Evolutionary conservation across 805 yeast genomes (phyloP), one percentile per base, ranked within the genome.

Genomic region (Yamadazyma ubonensis): DNA sequence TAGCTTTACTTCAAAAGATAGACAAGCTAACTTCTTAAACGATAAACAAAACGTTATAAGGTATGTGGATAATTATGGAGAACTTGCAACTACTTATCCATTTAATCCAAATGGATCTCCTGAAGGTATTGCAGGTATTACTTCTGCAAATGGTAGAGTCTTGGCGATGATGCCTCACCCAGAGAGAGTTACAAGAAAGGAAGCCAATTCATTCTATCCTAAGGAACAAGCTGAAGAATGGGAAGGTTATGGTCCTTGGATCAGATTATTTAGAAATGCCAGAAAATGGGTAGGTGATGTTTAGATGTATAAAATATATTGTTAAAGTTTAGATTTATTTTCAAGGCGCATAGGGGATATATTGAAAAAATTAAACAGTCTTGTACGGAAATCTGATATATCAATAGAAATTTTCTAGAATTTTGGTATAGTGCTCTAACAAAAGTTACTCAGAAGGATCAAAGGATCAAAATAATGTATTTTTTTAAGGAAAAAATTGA

Each of bases 111-210:
- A 93, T 66, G 99, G 99, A 31, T 87, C 97, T 10, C 87, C 93
- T 30, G 78, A 76, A 40, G 97, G 96, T 65, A 86, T 93, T 53
- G 85, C 96, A 27, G 99, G 97, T 73, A 79, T 93, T 41, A 74
- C 83, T 48, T 80, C 90, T 39, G 87, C 88, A 38, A 88, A 86
- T 58, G 98, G 98, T 49, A 82, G 99, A 63, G 97, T 93, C 3
- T 71, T 93, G 54, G 97, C 97, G 4, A 79, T 93, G 89, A 93
- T 93, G 99, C 99, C 99, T 33, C 99, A 93, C 63, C 99, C 99
- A 17, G 99, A 93, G 68, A 86, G 99, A 70, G 93, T 86, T 37
- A 75, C 82, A 42, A 78, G 96, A 68, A 71, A 82, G 58, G 96
- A 86, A 63, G 72, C 95, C 41, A 91, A 91, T 69, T 88, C 97